Evolutionary conservation across 2,329 filamentous ascomycete species (phyloP).

Genomic region (Fusarium compactum): DNA sequence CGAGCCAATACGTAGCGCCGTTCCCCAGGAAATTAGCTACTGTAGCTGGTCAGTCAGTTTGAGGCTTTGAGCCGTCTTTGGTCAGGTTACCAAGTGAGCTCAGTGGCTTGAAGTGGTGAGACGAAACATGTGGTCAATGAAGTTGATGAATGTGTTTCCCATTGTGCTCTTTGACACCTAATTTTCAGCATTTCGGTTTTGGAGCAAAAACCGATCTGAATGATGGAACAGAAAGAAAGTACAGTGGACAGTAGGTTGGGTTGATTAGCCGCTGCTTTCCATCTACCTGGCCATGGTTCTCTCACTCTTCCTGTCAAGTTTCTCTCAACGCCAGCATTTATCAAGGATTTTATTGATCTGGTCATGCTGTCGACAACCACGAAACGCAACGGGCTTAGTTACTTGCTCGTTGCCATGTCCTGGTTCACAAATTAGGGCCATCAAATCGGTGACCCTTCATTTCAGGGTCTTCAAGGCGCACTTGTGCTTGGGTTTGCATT

Average conservation of each 20-base stretch:
- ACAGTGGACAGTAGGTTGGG: not conserved
- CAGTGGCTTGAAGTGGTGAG: slow-evolving; percentile 22
- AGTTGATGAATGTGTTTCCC: slow-evolving; percentile 7
- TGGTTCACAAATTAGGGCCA: slow-evolving; percentile 22
- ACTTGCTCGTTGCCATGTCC: slow-evolving; percentile 29
- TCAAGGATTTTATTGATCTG: not conserved
- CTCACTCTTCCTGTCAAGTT: not conserved
- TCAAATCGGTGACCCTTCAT: slow-evolving; percentile 32
- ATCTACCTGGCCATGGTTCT: not conserved
- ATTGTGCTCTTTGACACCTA: not conserved
- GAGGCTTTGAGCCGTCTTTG: slow-evolving; percentile 23
- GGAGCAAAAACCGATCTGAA: not conserved
- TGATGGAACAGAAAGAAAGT: not conserved
- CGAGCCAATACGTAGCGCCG: slow-evolving; percentile 40
- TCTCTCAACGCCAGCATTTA: not conserved
- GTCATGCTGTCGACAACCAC: slow-evolving; percentile 21
- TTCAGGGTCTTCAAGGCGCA: slow-evolving; percentile 12
- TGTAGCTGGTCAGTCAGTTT: slow-evolving; percentile 35
- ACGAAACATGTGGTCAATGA: slow-evolving; percentile 28
- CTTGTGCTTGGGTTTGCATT: slow-evolving; percentile 1
- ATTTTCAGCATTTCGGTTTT: not conserved
- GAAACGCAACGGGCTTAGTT: slow-evolving; percentile 27
- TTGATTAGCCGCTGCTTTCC: not conserved
- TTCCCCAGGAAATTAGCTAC: slow-evolving; percentile 43
- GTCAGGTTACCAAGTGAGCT: slow-evolving; percentile 42